phyloP scores from a whole-genome alignment of 208 protist genomes.

The Leptomonas pyrrhocoris region DNA sequence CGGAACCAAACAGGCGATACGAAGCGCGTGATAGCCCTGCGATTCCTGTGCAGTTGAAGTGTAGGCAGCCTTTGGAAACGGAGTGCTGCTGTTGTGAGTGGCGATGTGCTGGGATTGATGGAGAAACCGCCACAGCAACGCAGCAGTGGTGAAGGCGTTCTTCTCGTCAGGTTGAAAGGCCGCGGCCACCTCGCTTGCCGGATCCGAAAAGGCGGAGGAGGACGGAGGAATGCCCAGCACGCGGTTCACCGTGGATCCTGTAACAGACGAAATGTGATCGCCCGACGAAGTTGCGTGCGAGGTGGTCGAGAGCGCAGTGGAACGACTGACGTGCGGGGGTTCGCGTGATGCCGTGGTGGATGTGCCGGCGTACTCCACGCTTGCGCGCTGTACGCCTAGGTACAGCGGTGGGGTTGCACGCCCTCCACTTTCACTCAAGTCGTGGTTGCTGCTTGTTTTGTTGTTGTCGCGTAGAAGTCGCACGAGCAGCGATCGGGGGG shows the following conservation, averaged over 20 bases:
- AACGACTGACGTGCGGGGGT: not conserved
- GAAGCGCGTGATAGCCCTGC: conserved; percentile 15
- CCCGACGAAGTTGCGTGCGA: not conserved
- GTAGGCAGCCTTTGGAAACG: not conserved
- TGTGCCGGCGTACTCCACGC: conserved; percentile 13
- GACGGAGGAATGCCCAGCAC: not conserved
- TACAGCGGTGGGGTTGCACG: not conserved
- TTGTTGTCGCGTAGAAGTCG: not conserved
- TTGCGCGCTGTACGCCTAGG: not conserved
- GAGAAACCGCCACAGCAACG: conserved; percentile 19
- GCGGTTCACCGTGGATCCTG: not conserved
- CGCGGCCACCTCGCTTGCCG: conserved; percentile 1
- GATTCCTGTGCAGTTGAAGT: not conserved
- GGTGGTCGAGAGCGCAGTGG: not conserved
- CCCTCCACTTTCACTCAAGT: not conserved
- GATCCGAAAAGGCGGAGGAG: conserved; percentile 4
- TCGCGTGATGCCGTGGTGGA: not conserved
- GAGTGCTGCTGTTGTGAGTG: not conserved
- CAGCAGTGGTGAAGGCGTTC: conserved; percentile 1
- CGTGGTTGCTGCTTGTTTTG: not conserved
- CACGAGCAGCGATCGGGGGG: not conserved
- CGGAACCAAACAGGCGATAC: conserved; percentile 11
- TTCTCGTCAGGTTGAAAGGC: not conserved
- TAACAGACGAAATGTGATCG: not conserved
- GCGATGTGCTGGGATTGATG: conserved; percentile 1